Evolutionary conservation across 106 monocot genomes (phyloP).

Genomic region (Triglochin maritima): DNA sequence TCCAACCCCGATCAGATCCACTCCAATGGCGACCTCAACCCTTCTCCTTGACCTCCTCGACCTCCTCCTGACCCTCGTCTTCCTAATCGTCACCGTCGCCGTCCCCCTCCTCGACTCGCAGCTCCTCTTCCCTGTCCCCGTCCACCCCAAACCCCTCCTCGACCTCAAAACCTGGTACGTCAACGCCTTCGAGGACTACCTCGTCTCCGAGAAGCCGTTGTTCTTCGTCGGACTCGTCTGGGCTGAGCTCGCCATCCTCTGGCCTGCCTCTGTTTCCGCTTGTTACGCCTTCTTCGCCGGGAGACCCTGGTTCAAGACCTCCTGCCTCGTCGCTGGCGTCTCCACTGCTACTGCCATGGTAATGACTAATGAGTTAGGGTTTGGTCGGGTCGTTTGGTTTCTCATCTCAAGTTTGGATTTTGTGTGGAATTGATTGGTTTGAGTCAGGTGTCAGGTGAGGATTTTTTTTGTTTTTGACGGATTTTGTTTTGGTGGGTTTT

Average conservation of each 20-base stretch:
- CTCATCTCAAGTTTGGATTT: too few relatives aligned
- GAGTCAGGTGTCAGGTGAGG: not conserved
- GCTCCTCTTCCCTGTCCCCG: not conserved
- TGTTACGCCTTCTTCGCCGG: slow-evolving; percentile 13
- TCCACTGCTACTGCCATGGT: slow-evolving; percentile 18
- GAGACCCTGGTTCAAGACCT: slow-evolving; percentile 9
- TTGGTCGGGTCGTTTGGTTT: too few relatives aligned
- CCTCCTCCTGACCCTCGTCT: slow-evolving; percentile 12
- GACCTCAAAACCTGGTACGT: slow-evolving; percentile 14
- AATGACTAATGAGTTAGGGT: not conserved
- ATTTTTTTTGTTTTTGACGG: too few relatives aligned
- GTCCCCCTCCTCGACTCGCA: slow-evolving; percentile 21
- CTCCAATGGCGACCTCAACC: not conserved
- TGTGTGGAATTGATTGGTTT: not conserved
- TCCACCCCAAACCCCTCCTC: slow-evolving; percentile 5
- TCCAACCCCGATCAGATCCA: too few relatives aligned
- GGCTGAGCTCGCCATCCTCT: slow-evolving; percentile 15
- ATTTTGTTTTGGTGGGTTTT: too few relatives aligned
- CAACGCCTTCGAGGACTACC: slow-evolving; percentile 19
- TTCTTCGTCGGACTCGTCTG: slow-evolving; percentile 21
- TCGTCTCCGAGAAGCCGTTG: slow-evolving; percentile 8
- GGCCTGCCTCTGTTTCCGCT: slow-evolving; percentile 13
- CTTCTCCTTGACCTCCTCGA: not conserved
- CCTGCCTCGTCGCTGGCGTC: slow-evolving; percentile 15
- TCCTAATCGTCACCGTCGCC: slow-evolving; percentile 5